Percentiles rank a stretch among this genome's conserved stretches.
Evolutionary conservation across 1,139 yeast genomes (phyloP).

Genomic region (Geotrichum siamense): DNA sequence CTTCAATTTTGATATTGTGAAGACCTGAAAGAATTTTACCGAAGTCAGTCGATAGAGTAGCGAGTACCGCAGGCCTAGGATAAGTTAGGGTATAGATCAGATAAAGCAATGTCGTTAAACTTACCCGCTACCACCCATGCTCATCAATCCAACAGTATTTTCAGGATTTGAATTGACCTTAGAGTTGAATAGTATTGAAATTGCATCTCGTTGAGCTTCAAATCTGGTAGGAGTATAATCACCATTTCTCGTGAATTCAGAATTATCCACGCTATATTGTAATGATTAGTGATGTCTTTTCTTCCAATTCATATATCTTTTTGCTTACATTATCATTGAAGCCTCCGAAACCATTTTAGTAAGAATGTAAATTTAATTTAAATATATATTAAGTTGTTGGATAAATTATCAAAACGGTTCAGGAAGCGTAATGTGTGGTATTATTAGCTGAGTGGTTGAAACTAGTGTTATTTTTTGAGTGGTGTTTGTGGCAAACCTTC

Average conservation of each 20-base stretch:
- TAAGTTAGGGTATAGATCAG: constrained; percentile 6
- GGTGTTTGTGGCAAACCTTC: not conserved
- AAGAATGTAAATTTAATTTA: no score
- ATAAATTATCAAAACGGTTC: no score
- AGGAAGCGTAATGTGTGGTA: no score
- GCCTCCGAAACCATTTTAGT: constrained; percentile 88
- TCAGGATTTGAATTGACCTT: constrained; percentile 89
- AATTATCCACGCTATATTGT: constrained; percentile 78
- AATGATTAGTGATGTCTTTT: not conserved
- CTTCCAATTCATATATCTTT: no score
- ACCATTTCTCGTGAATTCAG: constrained; percentile 93
- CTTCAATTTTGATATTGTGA: constrained; percentile 72
- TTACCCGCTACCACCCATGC: constrained; percentile 69
- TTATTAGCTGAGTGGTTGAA: no score
- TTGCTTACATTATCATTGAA: constrained; percentile 69
- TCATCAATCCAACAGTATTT: constrained; percentile 82
- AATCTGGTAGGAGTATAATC: constrained; percentile 85
- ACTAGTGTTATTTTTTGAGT: not conserved
- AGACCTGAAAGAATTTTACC: constrained; percentile 85
- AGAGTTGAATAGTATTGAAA: constrained; percentile 77
- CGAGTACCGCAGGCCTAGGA: constrained; percentile 62
- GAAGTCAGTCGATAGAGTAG: constrained; percentile 80
- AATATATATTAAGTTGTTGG: no score
- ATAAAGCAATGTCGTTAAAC: constrained; percentile 3
- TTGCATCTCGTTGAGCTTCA: constrained; percentile 91